These are phyloP conservation scores for Silene vulgaris DNA, from an alignment of 179 eudicot genomes.

Conservation along the genomic window DNA sequence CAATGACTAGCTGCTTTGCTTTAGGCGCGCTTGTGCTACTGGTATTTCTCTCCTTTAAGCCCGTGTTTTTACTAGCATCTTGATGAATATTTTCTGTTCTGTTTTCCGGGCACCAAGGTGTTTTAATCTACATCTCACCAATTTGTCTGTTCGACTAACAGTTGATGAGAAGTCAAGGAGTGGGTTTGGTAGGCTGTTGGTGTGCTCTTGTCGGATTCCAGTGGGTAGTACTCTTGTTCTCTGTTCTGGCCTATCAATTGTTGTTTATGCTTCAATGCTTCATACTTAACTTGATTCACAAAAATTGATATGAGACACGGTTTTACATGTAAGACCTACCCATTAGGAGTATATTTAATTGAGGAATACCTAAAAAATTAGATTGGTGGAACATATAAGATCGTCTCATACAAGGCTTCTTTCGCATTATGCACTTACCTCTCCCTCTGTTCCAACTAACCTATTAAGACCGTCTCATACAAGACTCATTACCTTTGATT, in stretches of 20 bases:
- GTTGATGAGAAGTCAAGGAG: conserved; percentile 63
- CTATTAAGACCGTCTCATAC: not conserved
- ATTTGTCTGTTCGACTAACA: conserved; percentile 28
- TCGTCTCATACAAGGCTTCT: not conserved
- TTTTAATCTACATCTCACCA: not conserved
- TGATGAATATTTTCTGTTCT: conserved; percentile 1
- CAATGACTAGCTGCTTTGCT: conserved; percentile 67
- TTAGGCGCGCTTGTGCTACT: conserved; percentile 56
- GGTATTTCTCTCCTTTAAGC: conserved; percentile 35
- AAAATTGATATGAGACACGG: not conserved
- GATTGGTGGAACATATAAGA: not conserved
- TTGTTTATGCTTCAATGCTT: not conserved
- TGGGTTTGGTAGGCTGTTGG: conserved; percentile 80
- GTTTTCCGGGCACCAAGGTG: not conserved
- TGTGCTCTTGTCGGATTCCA: conserved; percentile 60
- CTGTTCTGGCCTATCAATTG: not conserved
- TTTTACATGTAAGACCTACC: not conserved
- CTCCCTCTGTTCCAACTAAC: not conserved
- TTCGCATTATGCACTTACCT: not conserved
- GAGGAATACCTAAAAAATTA: not conserved
- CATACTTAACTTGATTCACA: not conserved
- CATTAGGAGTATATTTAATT: too few relatives aligned
- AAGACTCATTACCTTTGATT: not conserved
- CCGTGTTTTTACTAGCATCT: conserved; percentile 5
- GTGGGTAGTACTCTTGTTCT: conserved; percentile 49